These are phyloP conservation scores for Trichoderma pleuroti DNA, from an alignment of 2,329 filamentous ascomycete genomes.

Conservation along the genomic window DNA sequence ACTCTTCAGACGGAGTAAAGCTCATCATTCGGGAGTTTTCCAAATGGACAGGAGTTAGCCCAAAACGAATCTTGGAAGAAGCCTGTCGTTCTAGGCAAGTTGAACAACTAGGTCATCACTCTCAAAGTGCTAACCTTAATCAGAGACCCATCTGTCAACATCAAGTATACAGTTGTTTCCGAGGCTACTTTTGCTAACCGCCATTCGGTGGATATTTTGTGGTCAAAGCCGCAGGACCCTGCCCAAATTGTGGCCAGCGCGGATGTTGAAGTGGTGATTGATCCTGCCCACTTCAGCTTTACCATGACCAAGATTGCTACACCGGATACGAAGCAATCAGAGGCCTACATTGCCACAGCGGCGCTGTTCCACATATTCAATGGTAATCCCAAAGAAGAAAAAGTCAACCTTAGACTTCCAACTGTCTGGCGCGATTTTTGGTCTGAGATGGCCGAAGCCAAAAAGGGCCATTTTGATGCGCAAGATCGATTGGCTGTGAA, in stretches of 20 bases:
- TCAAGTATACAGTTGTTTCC: constrained; percentile 68
- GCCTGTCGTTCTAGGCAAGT: constrained; percentile 73
- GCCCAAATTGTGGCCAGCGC: constrained; percentile 34
- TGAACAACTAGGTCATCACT: not conserved
- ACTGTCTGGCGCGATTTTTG: constrained; percentile 81
- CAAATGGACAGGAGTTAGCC: constrained; percentile 72
- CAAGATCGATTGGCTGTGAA: constrained; percentile 67
- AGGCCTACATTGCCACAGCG: constrained; percentile 77
- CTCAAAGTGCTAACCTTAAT: constrained; percentile 14
- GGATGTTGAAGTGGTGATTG: constrained; percentile 44
- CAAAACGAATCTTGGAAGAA: constrained; percentile 76
- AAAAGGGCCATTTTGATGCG: constrained; percentile 67
- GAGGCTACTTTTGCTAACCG: constrained; percentile 71
- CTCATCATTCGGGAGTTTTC: constrained; percentile 78
- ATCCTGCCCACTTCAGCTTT: constrained; percentile 57
- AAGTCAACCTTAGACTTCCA: constrained; percentile 74
- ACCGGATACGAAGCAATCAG: constrained; percentile 74
- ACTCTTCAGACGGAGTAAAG: constrained; percentile 49
- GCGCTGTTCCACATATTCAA: constrained; percentile 80
- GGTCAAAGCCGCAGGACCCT: constrained; percentile 69
- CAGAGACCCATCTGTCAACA: constrained; percentile 63
- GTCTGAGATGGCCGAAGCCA: constrained; percentile 68
- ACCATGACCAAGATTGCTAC: constrained; percentile 74
- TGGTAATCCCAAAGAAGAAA: constrained; percentile 78
- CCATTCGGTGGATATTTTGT: constrained; percentile 69